Percentiles rank a stretch among this genome's conserved stretches.
Evolutionary conservation across 495 filamentous ascomycete genomes (phyloP).

Genomic region (Staphylotrichum tortipilum): DNA sequence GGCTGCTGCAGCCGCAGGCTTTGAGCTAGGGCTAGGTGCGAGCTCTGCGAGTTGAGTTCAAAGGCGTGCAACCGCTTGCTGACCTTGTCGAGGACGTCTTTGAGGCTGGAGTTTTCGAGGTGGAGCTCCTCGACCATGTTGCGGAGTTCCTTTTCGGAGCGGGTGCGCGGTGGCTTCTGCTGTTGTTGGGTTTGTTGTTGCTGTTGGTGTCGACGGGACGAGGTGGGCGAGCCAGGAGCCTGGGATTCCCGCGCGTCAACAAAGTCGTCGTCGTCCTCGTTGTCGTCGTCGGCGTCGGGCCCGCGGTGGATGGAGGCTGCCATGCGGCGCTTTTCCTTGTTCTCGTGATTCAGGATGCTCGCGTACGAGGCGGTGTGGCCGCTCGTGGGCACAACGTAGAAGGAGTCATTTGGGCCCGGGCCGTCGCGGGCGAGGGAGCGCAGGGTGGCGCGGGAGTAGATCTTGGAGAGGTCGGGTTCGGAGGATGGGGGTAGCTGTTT

Average conservation of each 20-base stretch:
- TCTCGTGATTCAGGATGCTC: slow-evolving; percentile 65
- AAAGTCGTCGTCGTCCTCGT: slow-evolving; percentile 62
- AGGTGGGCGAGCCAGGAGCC: slow-evolving; percentile 7
- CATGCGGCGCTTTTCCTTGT: slow-evolving; percentile 51
- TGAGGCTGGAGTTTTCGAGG: slow-evolving; percentile 69
- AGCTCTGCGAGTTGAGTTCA: slow-evolving; percentile 75
- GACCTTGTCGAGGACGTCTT: slow-evolving; percentile 67
- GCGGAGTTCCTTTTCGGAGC: slow-evolving; percentile 29
- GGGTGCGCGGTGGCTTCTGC: slow-evolving; percentile 22
- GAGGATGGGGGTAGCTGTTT: slow-evolving; percentile 28
- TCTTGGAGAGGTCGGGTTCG: slow-evolving; percentile 65
- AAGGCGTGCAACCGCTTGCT: slow-evolving; percentile 72
- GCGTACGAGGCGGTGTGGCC: slow-evolving; percentile 88
- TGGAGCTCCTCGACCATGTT: slow-evolving; percentile 74
- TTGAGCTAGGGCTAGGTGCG: slow-evolving; percentile 69
- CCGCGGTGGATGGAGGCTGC: slow-evolving; percentile 29
- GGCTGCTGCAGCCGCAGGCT: slow-evolving; percentile 61
- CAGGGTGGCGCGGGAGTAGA: slow-evolving; percentile 75
- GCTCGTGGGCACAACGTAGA: slow-evolving; percentile 88
- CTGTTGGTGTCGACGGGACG: no score
- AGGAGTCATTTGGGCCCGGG: slow-evolving; percentile 61
- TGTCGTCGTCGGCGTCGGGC: slow-evolving; percentile 29
- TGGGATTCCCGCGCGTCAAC: slow-evolving; percentile 77
- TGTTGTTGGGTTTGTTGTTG: no score
- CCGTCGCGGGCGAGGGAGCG: slow-evolving; percentile 47